Conservation (phyloP, 257 asterid genomes). For the Solanum peruvianum region DNA sequence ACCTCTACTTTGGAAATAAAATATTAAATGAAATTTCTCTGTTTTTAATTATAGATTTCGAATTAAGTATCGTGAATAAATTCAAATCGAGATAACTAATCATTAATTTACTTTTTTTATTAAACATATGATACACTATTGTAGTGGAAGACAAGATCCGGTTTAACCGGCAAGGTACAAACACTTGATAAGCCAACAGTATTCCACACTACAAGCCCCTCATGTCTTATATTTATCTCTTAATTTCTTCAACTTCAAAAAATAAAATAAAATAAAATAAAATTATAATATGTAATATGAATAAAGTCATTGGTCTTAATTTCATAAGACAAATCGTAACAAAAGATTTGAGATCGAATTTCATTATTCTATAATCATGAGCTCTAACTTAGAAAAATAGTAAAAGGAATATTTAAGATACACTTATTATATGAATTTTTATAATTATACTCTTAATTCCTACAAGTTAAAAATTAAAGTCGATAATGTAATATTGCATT, state of each 20-base stretch:
- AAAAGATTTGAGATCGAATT: background rate
- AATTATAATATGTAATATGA: background rate
- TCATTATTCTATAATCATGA: background rate
- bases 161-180: constrained; percentile 9
- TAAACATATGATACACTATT: background rate
- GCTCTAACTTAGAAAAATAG: background rate
- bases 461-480: background rate
- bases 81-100: background rate
- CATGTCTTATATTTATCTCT: background rate
- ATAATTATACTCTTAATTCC: background rate
- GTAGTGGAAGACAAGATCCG: constrained; percentile 26
- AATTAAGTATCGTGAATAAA: background rate
- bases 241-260: background rate
- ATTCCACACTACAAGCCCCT: background rate
- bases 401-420: background rate
- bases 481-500: background rate
- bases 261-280: background rate
- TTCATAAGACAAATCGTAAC: background rate
- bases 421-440: background rate
- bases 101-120: background rate
- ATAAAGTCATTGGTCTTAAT: background rate
- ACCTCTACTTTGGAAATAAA: background rate
- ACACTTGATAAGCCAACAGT: background rate
- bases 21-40: background rate
- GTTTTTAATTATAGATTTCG: background rate